These are phyloP conservation scores for Beauveria varroae DNA, from an alignment of 2,329 filamentous ascomycete genomes.

Conservation along the genomic window DNA sequence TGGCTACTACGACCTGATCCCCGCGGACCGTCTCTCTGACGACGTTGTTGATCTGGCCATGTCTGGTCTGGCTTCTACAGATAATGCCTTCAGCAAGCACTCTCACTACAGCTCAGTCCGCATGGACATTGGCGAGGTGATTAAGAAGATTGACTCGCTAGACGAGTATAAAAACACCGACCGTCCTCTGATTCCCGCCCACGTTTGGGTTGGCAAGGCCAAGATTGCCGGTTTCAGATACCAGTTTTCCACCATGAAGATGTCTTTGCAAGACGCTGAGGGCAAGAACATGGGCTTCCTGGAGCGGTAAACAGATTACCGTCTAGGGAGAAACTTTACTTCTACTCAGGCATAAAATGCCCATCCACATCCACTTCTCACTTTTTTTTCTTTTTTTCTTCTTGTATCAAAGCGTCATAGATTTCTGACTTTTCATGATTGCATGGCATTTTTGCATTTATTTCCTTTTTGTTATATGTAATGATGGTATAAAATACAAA, in stretches of 20 bases:
- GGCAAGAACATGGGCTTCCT: conserved; percentile 12
- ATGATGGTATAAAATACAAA: conserved; percentile 12
- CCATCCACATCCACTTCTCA: background rate
- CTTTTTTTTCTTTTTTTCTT: background rate
- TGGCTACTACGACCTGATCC: conserved; percentile 12
- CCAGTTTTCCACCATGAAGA: conserved; percentile 12
- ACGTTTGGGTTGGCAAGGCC: conserved; percentile 12
- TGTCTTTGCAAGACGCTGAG: conserved; percentile 8
- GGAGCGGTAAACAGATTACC: conserved; percentile 9
- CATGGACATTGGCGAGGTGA: conserved; percentile 12
- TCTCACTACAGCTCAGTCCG: conserved; percentile 12
- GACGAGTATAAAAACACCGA: conserved; percentile 10
- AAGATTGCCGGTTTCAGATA: conserved; percentile 12
- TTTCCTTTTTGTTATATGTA: conserved; percentile 11
- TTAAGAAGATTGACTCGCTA: conserved; percentile 11
- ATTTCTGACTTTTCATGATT: conserved; percentile 11
- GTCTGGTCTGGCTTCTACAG: conserved; percentile 1
- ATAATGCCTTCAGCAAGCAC: conserved; percentile 9
- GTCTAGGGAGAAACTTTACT: background rate
- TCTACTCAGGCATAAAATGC: conserved; percentile 9
- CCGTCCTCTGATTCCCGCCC: conserved; percentile 10
- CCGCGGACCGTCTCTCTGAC: conserved; percentile 11
- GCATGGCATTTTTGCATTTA: conserved; percentile 11
- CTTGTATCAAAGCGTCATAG: conserved; percentile 12
- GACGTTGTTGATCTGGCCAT: conserved; percentile 12